Conservation (phyloP, 768 basidiomycete genomes). For the Clathrus columnatus region DNA sequence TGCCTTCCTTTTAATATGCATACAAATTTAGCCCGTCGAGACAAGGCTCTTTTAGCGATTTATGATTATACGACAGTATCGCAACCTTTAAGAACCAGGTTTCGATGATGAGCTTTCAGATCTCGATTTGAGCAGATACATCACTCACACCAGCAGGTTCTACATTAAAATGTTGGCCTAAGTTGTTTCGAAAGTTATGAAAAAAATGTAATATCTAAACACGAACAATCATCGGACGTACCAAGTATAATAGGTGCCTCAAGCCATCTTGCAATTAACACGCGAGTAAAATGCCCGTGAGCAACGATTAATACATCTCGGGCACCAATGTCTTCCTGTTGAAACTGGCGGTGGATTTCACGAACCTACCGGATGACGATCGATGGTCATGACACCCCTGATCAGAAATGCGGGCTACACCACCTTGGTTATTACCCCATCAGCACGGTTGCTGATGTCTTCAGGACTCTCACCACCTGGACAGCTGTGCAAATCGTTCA, state of each 20-base stretch:
- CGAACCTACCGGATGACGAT: constrained; percentile 41
- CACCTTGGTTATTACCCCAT: constrained; percentile 65
- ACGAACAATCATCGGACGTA: constrained; percentile 19
- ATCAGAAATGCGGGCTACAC: constrained; percentile 11
- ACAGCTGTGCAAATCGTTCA: constrained; percentile 41
- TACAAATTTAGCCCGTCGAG: constrained; percentile 67
- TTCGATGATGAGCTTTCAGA: constrained; percentile 9
- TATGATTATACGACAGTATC: constrained; percentile 79
- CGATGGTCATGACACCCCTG: constrained; percentile 3
- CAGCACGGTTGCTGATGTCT: constrained; percentile 74
- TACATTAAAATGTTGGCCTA: constrained; percentile 75
- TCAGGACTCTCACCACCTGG: constrained; percentile 80
- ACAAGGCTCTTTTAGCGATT: constrained; percentile 65
- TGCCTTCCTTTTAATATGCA: constrained; percentile 23
- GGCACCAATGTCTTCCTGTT: constrained; percentile 54
- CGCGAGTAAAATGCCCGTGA: constrained; percentile 77
- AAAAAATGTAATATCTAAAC: constrained; percentile 11
- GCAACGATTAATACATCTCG: constrained; percentile 85
- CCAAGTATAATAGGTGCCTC: constrained; percentile 53
- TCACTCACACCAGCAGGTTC: constrained; percentile 67
- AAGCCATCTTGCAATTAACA: constrained; percentile 78
- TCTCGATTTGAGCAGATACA: constrained; percentile 1
- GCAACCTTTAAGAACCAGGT: constrained; percentile 45
- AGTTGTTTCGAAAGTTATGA: background rate
- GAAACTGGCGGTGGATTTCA: constrained; percentile 61